Conservation (phyloP, 2,329 filamentous ascomycete species). For the Aspergillus sp. region DNA sequence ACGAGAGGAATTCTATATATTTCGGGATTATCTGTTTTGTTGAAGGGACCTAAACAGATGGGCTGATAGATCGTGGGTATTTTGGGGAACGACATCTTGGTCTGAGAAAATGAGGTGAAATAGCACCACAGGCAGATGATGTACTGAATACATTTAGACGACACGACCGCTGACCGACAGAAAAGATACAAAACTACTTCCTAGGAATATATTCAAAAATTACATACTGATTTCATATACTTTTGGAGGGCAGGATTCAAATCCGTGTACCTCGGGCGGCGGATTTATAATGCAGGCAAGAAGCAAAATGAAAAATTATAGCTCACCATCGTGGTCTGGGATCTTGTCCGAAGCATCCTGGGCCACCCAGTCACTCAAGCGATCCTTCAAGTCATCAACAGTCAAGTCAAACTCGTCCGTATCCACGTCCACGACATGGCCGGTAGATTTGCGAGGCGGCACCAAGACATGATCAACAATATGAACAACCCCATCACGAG, state of each 20-base stretch:
- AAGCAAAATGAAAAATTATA: constrained; percentile 2
- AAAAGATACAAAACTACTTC: constrained; percentile 6
- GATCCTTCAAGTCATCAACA: constrained; percentile 15
- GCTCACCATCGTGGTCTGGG: not conserved
- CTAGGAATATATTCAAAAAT: constrained; percentile 6
- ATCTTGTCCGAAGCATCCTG: constrained; percentile 2
- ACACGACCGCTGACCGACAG: constrained; percentile 2
- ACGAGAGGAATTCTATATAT: not conserved
- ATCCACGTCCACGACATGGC: constrained; percentile 1
- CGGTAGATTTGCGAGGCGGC: constrained; percentile 53
- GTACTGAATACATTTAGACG: not conserved
- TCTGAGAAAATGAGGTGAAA: not conserved
- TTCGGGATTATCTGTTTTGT: not conserved
- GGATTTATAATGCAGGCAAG: not conserved
- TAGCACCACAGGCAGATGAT: not conserved
- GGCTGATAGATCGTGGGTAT: not conserved
- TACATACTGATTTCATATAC: not conserved
- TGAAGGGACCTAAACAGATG: not conserved
- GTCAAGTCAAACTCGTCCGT: constrained; percentile 8
- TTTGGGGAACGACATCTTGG: not conserved
- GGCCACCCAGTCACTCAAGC: constrained; percentile 11
- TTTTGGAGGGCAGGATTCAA: not conserved
- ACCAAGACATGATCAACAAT: constrained; percentile 65
- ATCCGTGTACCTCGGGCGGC: too few relatives aligned
- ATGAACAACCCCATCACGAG: constrained; percentile 74